These are phyloP conservation scores for Funneliformis caledonium DNA, from an alignment of 371 early-diverging fungal genomes.

Conservation along the genomic window DNA sequence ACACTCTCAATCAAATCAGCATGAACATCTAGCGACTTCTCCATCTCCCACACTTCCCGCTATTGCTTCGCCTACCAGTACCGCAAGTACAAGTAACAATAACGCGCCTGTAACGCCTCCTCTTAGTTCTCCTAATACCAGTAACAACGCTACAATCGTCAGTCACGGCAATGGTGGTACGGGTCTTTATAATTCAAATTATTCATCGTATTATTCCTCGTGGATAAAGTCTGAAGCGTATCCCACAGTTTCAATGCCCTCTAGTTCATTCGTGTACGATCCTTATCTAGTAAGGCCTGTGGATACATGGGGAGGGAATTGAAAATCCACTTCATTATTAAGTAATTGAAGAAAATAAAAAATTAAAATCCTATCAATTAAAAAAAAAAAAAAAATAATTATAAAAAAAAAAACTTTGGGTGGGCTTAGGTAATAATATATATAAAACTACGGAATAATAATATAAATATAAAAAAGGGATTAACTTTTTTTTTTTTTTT, in stretches of 20 bases:
- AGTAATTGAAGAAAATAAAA: not conserved
- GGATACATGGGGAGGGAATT: slow-evolving; percentile 2
- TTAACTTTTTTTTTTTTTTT: too few relatives aligned
- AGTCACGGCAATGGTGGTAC: not conserved
- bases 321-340: too few relatives aligned
- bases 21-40: not conserved
- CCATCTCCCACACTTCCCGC: slow-evolving; percentile 36
- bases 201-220: slow-evolving; percentile 17
- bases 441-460: too few relatives aligned
- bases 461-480: too few relatives aligned
- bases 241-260: slow-evolving; percentile 25
- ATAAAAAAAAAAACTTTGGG: not conserved
- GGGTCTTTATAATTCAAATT: not conserved
- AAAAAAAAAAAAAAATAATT: slow-evolving; percentile 2
- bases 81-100: slow-evolving; percentile 18
- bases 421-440: too few relatives aligned
- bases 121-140: slow-evolving; percentile 10
- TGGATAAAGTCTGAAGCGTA: slow-evolving; percentile 38
- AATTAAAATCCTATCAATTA: not conserved
- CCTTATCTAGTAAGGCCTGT: not conserved
- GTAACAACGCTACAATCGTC: not conserved
- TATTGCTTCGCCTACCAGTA: slow-evolving; percentile 18
- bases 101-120: slow-evolving; percentile 28
- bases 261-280: slow-evolving; percentile 33
- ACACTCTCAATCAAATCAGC: slow-evolving; percentile 19